Evolutionary conservation across 2,329 filamentous ascomycete genomes (phyloP), one percentile per base, ranked within the genome.

Genomic region (Bipolaris victoriae): DNA sequence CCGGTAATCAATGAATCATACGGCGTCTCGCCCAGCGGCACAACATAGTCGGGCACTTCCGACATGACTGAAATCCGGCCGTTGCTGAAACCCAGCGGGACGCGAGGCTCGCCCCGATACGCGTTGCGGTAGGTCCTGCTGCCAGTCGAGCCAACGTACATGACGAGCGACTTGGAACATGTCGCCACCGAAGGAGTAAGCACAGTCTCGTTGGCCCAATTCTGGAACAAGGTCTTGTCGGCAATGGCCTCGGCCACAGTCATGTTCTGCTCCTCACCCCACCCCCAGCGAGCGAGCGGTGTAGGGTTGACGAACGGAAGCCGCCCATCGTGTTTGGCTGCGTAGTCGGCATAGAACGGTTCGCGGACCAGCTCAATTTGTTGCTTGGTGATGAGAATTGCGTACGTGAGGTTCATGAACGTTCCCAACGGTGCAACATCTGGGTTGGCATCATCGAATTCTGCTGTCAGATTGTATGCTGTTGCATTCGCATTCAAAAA

Each of bases 271-370:
- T 72, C 74, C 33, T 80, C 77, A 2, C 79, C 82, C 68, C 77
- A 84, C 7, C 71, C 73, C 79, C 81, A 84, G 10, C 82, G 78
- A 0, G 75, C 73, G 1, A 81, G 61, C 1, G 83, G 82, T 0
- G 78, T 76, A 0, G 83, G 82, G 52, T 84, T 78, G 40, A 85
- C 73, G 49, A 83, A 83, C 0, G 82, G 82, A 1, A 61, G 67
- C 4, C 80, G 77, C 2, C 81, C 81, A 31, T 77, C 74, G 56
- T 83, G 70, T 0, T 70, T 72, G 1, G 78, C 77, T 1, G 78
- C 80, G 58, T 84, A 84, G 61, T 82, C 81, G 4, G 71, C 73
- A 56, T 81, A 83, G 64, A 84, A 83, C 0, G 81, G 80, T 15
- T 81, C 75, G 1, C 79, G 76, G 20, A 85, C 72, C 2, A 78